Percentiles rank a stretch among this genome's conserved stretches.
These are phyloP conservation scores for Vaccinium macrocarpon DNA, from an alignment of 148 eudicot species.

Conservation along the genomic window DNA sequence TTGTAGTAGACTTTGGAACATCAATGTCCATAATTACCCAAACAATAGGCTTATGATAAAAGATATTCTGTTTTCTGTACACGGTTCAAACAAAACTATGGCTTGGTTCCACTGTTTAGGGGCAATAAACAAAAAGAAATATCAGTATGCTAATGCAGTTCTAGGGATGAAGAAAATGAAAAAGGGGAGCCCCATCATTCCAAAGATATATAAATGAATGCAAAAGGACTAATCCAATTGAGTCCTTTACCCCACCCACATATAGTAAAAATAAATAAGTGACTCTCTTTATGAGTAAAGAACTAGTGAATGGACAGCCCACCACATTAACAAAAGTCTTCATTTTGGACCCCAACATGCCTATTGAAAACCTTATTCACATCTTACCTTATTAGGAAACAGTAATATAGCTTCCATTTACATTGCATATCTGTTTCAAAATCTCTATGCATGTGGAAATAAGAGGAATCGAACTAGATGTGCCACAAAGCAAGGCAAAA, in stretches of 20 bases:
- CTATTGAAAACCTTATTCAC: constrained; percentile 15
- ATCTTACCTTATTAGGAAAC: neutral
- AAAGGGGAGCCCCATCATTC: constrained; percentile 12
- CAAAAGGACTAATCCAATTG: constrained; percentile 22
- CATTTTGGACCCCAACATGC: constrained; percentile 26
- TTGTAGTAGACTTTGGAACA: constrained; percentile 16
- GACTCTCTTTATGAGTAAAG: constrained; percentile 24
- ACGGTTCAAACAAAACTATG: neutral
- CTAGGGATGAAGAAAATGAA: neutral
- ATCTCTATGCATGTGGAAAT: neutral
- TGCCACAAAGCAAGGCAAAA: neutral
- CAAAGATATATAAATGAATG: constrained; percentile 9
- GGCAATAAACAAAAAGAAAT: neutral
- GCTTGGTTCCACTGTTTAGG: constrained; percentile 15
- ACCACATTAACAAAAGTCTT: constrained; percentile 27
- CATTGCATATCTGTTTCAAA: neutral
- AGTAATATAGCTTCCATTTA: neutral
- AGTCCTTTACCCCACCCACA: constrained; percentile 28
- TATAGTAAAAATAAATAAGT: constrained; percentile 8
- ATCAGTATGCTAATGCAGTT: neutral
- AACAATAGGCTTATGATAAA: neutral
- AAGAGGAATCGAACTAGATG: neutral
- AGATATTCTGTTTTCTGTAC: neutral
- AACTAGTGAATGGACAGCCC: constrained; percentile 15
- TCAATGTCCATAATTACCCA: constrained; percentile 26